Base-by-base conservation (phyloP, 2,329 filamentous ascomycete genomes). In the Ascochyta lentis region DNA sequence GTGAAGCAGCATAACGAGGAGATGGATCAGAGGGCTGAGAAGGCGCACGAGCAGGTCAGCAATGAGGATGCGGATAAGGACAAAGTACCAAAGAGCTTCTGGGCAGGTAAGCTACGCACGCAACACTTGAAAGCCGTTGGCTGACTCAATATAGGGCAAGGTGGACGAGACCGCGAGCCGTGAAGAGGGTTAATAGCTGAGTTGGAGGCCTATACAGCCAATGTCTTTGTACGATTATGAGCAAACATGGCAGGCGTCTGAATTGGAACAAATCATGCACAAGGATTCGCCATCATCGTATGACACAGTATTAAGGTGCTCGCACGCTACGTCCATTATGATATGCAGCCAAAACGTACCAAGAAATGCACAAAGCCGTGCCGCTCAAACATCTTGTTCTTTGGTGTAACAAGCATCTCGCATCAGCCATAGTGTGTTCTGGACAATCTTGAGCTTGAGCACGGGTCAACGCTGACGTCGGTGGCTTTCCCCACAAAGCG, bases 1-100 rank as follows among this genome's bases (percentile, higher is more conserved):
- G 78, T 80, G 22, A 73, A 69, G 71, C 47, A 76, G 65, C 79
- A 81, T 64, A 81, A 81, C 57, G 49, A 69, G 60, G 77, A 80
- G 61, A 73, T 80, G 71, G 74, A 76, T 26, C 55, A 74, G 46
- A 70, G 78, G 64, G 69, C 74, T 65, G 78, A 80, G 61, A 74
- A 68, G 71, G 68, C 77, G 54, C 59, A 73, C 61, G 73, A 76
- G 59, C 71, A 72, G 70, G 68, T 72, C 46, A 65, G 56, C 41
- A 72, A 75, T 56, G 65, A 74, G 58, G 74, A 78, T 6, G 68
- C 65, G 15, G 52, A 73, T 54, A 76, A 78, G 59, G 76, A 79
- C 31, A 77, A 79, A 61, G 77, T 78, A 16, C 52, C 66, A 15
- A 68, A 68, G 49, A 58, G 64, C 35, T 79, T 77, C 55, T 79